Evolutionary conservation across 108 stramenopile species (phyloP).

Genomic region (Schizochytrium sp.): DNA sequence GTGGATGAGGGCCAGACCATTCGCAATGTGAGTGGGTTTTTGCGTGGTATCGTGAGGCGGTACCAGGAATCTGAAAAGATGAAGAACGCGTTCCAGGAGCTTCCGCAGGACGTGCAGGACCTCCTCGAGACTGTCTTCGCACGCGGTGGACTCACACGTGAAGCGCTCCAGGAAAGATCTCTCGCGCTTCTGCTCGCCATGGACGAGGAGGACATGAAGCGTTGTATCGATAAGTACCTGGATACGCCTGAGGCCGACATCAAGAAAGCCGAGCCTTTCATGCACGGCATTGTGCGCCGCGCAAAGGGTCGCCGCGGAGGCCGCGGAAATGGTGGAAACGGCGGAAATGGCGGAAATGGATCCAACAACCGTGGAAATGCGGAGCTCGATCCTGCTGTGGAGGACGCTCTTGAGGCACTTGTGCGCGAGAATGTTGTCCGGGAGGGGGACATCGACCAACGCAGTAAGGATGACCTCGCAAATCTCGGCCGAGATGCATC

Average conservation of each 20-base stretch:
- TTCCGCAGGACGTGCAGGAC: slow-evolving; percentile 1
- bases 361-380: not conserved
- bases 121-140: slow-evolving; percentile 31
- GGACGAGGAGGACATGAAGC: slow-evolving; percentile 1
- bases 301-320: not conserved
- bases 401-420: slow-evolving; percentile 20
- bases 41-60: slow-evolving; percentile 10
- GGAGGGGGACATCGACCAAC: slow-evolving; percentile 49
- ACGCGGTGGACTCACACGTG: slow-evolving; percentile 26
- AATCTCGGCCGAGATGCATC: not conserved
- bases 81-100: not conserved
- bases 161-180: not conserved
- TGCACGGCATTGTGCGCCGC: slow-evolving; percentile 54
- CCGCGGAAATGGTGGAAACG: not conserved
- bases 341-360: not conserved
- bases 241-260: slow-evolving; percentile 1
- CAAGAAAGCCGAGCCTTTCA: slow-evolving; percentile 19
- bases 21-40: slow-evolving; percentile 15
- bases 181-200: slow-evolving; percentile 27
- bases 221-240: not conserved
- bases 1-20: slow-evolving; percentile 43
- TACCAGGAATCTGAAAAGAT: slow-evolving; percentile 34
- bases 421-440: not conserved
- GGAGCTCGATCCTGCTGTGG: not conserved
- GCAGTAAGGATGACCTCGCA: slow-evolving; percentile 40